phyloP scores from a whole-genome alignment of 2,329 filamentous ascomycete species.

The Magnaporthiopsis rhizophila region DNA sequence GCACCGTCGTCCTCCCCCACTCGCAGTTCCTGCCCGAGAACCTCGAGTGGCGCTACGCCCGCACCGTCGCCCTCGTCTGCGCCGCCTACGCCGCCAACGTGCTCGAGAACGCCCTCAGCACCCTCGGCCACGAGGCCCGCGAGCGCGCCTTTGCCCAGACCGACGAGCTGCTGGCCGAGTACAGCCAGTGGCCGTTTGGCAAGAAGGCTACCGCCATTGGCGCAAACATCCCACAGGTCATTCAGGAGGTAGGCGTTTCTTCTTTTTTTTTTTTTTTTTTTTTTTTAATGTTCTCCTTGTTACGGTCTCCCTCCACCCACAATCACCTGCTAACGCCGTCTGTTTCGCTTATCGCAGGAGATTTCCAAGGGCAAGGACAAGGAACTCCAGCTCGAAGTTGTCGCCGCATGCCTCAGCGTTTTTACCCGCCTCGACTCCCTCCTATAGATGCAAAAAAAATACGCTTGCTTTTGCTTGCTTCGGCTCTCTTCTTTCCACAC shows the following conservation, averaged over 20 bases:
- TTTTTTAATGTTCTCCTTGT: constrained; percentile 2
- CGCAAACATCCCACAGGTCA: constrained; percentile 81
- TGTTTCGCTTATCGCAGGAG: constrained; percentile 41
- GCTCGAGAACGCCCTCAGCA: constrained; percentile 92
- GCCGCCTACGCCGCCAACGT: constrained; percentile 97
- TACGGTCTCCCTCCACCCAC: not conserved
- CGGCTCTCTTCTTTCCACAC: not conserved
- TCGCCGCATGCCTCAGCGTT: constrained; percentile 92
- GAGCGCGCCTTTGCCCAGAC: constrained; percentile 96
- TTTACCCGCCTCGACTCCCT: constrained; percentile 96
- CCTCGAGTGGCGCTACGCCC: constrained; percentile 85
- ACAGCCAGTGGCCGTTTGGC: constrained; percentile 95
- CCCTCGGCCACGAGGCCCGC: constrained; percentile 84
- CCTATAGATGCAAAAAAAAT: constrained; percentile 48
- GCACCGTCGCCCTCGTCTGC: constrained; percentile 94
- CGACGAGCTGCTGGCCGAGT: constrained; percentile 89
- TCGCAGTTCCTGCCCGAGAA: constrained; percentile 90
- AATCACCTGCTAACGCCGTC: constrained; percentile 9
- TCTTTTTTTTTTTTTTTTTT: not conserved
- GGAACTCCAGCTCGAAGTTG: constrained; percentile 93
- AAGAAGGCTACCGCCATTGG: constrained; percentile 76
- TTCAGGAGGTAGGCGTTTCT: constrained; percentile 54
- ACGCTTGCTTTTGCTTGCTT: not conserved
- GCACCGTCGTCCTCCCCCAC: constrained; percentile 81
- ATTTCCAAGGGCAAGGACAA: constrained; percentile 81